Base-by-base conservation (phyloP, 164 flowering plant genomes). In the Akebia trifoliata region DNA sequence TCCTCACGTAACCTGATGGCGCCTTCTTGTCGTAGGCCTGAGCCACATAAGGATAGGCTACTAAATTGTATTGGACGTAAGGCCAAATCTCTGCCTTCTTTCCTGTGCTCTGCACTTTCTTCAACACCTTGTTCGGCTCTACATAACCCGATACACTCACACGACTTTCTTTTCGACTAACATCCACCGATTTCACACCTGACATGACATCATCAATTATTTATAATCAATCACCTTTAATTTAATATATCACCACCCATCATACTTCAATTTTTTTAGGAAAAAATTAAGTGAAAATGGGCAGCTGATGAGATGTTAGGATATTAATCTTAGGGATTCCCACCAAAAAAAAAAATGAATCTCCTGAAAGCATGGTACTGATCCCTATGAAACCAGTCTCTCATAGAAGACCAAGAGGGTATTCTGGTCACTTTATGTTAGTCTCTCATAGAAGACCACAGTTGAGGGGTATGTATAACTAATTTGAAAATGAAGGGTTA, bases 81-180 rank as follows among this genome's bases (percentile, higher is more conserved):
- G 95, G 95, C 95, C 95, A 84, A 38, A 81, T 75, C 43, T 87
- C 95, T 2, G 88, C 90, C 42, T 66, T 72, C 64, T 86, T 86
- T 12, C 95, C 95, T 0, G 88, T 82, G 32, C 70, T 68, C 65
- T 72, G 74, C 60, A 84, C 80, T 57, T 67, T 84, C 69, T 79
- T 82, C 58, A 87, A 50, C 57, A 85, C 95, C 68, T 83, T 85
- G 66, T 77, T 80, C 18, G 87, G 74, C 3, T 85, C 87, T 0
- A 87, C 88, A 22, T 75, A 59, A 1, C 95, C 95, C 7, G 50
- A 65, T 3, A 87, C 89, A 1, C 71, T 76, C 17, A 85, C 87
- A 39, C 76, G 44, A 74, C 75, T 74, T 62, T 83, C 81, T 61
- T 81, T 87, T 46, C 89, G 39, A 67, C 65, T 78, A 34, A 87